Evolutionary conservation across 208 protist genomes (phyloP).

Genomic region (Naegleria gruberi): DNA sequence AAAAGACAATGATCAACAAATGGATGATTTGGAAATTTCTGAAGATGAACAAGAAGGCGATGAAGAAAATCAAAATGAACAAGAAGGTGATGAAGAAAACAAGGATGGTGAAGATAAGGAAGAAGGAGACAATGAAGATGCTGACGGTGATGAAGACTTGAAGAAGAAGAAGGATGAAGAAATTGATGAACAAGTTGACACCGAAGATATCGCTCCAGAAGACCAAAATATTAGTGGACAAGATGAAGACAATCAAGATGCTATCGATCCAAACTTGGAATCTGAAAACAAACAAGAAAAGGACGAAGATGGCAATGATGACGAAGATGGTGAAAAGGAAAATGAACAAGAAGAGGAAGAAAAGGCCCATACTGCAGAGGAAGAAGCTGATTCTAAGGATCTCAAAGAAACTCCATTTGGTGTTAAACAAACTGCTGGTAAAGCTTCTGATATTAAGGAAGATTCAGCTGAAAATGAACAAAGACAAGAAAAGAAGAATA

Average conservation of each 20-base stretch:
- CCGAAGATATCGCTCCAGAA: conserved; percentile 57
- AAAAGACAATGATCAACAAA: conserved; percentile 54
- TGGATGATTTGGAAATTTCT: conserved; percentile 51
- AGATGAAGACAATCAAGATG: conserved; percentile 24
- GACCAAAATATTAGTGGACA: conserved; percentile 49
- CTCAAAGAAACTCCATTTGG: conserved; percentile 24
- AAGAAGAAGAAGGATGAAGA: conserved; percentile 32
- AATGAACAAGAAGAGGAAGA: conserved; percentile 43
- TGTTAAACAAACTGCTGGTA: conserved; percentile 35
- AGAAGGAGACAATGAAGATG: conserved; percentile 37
- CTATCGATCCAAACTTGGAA: neutral
- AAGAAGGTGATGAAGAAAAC: conserved; percentile 33
- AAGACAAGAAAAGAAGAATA: conserved; percentile 22
- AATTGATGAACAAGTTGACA: conserved; percentile 35
- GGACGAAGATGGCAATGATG: conserved; percentile 65
- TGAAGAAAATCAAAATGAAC: conserved; percentile 46
- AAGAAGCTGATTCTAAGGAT: conserved; percentile 30
- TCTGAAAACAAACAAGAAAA: conserved; percentile 36
- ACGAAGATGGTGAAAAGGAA: conserved; percentile 47
- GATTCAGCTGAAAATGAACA: conserved; percentile 33
- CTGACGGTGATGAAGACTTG: conserved; percentile 32
- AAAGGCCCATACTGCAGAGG: conserved; percentile 31
- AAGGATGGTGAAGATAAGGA: conserved; percentile 21
- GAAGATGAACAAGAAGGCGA: conserved; percentile 37
- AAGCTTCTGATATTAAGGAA: conserved; percentile 33